These are phyloP conservation scores for Apiosordaria backusii DNA, from an alignment of 495 filamentous ascomycete species.

Conservation along the genomic window DNA sequence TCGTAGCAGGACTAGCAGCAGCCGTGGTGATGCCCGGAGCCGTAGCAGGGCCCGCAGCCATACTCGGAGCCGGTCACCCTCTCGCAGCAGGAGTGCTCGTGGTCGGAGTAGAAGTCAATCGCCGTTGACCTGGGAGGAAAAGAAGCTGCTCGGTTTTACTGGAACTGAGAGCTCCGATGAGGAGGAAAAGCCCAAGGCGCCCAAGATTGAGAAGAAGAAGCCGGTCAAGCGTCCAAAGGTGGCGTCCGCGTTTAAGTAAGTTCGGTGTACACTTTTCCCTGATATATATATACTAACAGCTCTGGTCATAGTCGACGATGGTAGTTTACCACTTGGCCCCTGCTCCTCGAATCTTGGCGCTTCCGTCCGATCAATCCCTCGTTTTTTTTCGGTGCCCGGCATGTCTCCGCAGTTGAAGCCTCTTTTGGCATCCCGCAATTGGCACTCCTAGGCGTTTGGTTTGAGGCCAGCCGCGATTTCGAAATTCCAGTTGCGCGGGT, in stretches of 20 bases:
- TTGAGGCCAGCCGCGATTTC: too few relatives aligned
- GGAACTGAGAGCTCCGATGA: constrained; percentile 1
- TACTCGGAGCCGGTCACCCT: constrained; percentile 12
- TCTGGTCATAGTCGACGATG: constrained; percentile 7
- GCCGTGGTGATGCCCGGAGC: background rate
- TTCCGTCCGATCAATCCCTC: background rate
- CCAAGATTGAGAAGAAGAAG: constrained; percentile 21
- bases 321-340: too few relatives aligned
- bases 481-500: too few relatives aligned
- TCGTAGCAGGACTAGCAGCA: constrained; percentile 11
- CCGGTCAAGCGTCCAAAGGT: constrained; percentile 27
- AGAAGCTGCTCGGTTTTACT: constrained; percentile 22
- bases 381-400: too few relatives aligned
- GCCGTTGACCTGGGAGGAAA: constrained; percentile 25
- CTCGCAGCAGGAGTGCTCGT: background rate
- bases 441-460: too few relatives aligned
- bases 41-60: background rate
- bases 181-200: constrained; percentile 16
- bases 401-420: too few relatives aligned
- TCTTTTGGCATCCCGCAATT: too few relatives aligned
- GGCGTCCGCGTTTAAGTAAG: constrained; percentile 30
- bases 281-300: background rate
- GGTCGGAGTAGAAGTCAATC: constrained; percentile 26
- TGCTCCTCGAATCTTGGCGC: background rate
- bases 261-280: background rate